A percentile compares a stretch with the other conserved stretches of the same genome.
Evolutionary conservation across 257 asterid species (phyloP).

Genomic region (Leonotis leonurus): DNA sequence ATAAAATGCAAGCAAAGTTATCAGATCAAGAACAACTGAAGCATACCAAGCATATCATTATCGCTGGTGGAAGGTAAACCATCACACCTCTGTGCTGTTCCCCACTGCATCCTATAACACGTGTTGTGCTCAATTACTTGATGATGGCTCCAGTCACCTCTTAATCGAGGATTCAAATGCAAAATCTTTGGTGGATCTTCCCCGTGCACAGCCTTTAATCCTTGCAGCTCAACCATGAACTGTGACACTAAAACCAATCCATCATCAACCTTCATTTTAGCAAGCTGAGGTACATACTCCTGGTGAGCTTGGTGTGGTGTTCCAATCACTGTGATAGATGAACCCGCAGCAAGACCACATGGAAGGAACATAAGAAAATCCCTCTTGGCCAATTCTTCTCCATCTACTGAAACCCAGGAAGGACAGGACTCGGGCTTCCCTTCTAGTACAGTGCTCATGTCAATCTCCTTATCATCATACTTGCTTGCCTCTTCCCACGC

Average conservation of each 20-base stretch:
- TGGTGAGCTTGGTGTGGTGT: slow-evolving; percentile 82
- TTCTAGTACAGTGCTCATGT: slow-evolving; percentile 65
- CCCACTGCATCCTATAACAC: slow-evolving; percentile 99
- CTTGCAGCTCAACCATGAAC: slow-evolving; percentile 89
- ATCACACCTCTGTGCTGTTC: slow-evolving; percentile 84
- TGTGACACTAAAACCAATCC: slow-evolving; percentile 79
- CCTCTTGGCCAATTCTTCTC: slow-evolving; percentile 50
- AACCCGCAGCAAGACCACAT: slow-evolving; percentile 97
- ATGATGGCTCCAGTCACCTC: slow-evolving; percentile 96
- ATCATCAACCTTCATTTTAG: slow-evolving; percentile 41
- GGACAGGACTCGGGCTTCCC: slow-evolving; percentile 95
- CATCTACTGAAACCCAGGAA: slow-evolving; percentile 70
- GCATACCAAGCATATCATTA: slow-evolving; percentile 79
- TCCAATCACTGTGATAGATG: slow-evolving; percentile 84
- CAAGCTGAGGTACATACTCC: slow-evolving; percentile 88
- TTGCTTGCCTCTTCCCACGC: slow-evolving; percentile 85
- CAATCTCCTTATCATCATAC: slow-evolving; percentile 48
- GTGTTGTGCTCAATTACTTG: slow-evolving; percentile 96
- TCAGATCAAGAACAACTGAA: slow-evolving; percentile 16
- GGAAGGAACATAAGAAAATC: slow-evolving; percentile 75
- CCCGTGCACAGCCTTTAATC: slow-evolving; percentile 85
- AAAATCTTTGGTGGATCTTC: slow-evolving; percentile 97
- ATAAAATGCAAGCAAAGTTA: neutral
- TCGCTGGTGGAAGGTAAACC: slow-evolving; percentile 70
- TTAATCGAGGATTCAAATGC: slow-evolving; percentile 88